Conservation (phyloP, 2,329 filamentous ascomycete species). For the Fusarium pilosicola region DNA sequence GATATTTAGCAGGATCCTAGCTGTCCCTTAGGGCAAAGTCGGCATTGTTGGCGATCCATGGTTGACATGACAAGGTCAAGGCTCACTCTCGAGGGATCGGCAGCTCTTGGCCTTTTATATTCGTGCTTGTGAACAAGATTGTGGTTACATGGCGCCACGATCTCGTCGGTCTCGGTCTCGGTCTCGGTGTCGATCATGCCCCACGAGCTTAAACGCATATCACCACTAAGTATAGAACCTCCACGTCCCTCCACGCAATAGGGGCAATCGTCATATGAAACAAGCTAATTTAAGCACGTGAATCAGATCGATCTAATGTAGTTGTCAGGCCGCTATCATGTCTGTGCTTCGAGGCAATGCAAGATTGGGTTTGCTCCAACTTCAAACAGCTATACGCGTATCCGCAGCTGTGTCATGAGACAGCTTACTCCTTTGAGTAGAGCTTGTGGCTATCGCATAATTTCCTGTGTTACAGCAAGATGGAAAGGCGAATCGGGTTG, state of each 20-base stretch:
- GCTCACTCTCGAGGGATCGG: background rate
- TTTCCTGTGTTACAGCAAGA: background rate
- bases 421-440: background rate
- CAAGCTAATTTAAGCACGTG: background rate
- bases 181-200: background rate
- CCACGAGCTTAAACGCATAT: background rate
- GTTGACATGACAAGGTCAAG: fast-evolving
- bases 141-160: background rate
- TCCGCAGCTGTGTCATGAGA: background rate
- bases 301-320: no score
- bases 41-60: no score
- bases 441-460: background rate
- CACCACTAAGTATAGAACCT: background rate
- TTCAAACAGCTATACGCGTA: background rate
- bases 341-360: background rate
- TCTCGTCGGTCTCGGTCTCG: background rate
- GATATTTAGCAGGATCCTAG: background rate
- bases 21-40: fast-evolving
- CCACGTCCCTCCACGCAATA: background rate
- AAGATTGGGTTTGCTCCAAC: background rate
- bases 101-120: background rate
- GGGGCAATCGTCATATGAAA: no score
- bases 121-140: background rate
- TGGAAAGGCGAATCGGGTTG: background rate
- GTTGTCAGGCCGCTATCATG: fast-evolving